Base-by-base conservation (phyloP, 2,329 filamentous ascomycete species). In the Aspergillus niger region DNA sequence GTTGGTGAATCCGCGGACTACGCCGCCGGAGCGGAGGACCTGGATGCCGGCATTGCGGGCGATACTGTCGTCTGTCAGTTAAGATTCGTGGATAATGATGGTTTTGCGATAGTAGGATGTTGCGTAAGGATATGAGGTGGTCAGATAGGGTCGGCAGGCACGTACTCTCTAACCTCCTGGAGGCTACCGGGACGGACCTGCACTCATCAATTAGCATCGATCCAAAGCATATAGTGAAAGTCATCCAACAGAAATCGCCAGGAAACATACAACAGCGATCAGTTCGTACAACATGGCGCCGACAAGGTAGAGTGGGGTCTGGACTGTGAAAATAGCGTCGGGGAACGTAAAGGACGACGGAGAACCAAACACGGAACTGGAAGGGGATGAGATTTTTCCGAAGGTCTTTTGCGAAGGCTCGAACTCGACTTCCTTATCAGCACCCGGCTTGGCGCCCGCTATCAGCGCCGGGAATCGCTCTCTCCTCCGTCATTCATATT, bases 151-250 rank as follows among this genome's bases (percentile, higher is more conserved):
- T 61, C 26, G 60, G 61, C 65, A 63, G 64, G 59, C 68, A 81
- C 85, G 69, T 87, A 97, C 92, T 98, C 94, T 87, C 94, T 96
- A 72, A 97, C 93, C 84, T 98, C 94, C 75, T 84, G 82, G 75
- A 97, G 81, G 80, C 87, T 94, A 83, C 91, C 91, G 69, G 92
- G 91, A 74, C 95, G 94, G 81, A 96, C 92, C 95, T 98, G 74
- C 32, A 41, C 20, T 44, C 41, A 41, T 58, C 53, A 56, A 55
- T 59, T 50, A 62, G 66, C 55, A 57, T 36, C 49, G 39, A 32
- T 13, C 17, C 41, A 38, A 24, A 17, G 15, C 2, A 22, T 20
- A 15, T 39, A 11, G 13, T 8, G 51, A n/a, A 10, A 7, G 11
- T 15, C 5, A 55, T 13, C 8, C 13, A 8, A 15, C 20, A 36